Evolutionary conservation across 2,329 filamentous ascomycete genomes (phyloP).

Genomic region (Boeremia exigua): DNA sequence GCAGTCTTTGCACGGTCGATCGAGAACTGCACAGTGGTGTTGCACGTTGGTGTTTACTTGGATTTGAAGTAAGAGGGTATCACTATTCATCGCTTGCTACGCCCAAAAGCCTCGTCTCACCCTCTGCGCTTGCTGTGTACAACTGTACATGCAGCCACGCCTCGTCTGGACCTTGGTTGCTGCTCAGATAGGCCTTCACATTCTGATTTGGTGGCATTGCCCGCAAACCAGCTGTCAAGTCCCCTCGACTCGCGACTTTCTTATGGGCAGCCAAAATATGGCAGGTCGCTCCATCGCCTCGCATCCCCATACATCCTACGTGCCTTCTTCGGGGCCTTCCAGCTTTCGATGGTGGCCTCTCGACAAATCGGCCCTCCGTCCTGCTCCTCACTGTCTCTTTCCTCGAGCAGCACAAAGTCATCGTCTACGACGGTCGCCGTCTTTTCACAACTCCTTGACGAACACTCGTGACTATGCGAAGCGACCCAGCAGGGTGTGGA

Average conservation of each 20-base stretch:
- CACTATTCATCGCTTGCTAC: neutral
- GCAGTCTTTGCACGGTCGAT: neutral
- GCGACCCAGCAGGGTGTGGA: slow-evolving; percentile 7
- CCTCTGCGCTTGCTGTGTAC: neutral
- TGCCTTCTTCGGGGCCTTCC: slow-evolving; percentile 20
- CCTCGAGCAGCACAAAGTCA: slow-evolving; percentile 18
- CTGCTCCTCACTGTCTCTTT: slow-evolving; percentile 12
- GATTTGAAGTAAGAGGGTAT: too few species aligned
- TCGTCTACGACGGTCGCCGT: slow-evolving; percentile 18
- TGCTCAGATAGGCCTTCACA: neutral
- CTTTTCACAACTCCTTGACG: neutral
- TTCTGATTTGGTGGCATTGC: neutral
- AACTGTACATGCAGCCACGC: neutral
- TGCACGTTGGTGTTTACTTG: neutral
- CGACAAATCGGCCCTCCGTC: slow-evolving; percentile 33
- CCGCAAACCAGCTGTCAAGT: neutral
- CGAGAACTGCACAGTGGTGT: neutral
- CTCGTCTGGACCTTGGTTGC: too few species aligned
- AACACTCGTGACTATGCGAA: slow-evolving; percentile 1
- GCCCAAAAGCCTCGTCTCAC: neutral
- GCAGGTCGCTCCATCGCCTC: slow-evolving; percentile 20
- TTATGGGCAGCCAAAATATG: slow-evolving; percentile 13
- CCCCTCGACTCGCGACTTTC: neutral
- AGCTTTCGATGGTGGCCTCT: slow-evolving; percentile 28
- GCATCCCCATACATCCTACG: neutral